Evolutionary conservation across 768 basidiomycete genomes (phyloP), one percentile per base, ranked within the genome.

Genomic region (Leccinum imitatum): DNA sequence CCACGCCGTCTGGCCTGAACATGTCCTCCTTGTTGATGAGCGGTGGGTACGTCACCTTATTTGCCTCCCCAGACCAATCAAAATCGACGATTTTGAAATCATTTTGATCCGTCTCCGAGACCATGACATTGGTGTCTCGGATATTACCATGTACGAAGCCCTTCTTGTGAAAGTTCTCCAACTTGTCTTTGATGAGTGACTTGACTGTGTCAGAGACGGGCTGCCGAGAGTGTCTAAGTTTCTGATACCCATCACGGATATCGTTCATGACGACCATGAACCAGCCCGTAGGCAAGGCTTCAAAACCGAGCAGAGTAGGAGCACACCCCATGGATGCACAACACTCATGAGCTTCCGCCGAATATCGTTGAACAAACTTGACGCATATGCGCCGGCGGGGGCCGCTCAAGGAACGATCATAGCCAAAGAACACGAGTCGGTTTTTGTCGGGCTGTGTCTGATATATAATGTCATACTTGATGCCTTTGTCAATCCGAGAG

Each of bases 201-300:
- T 48, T 25, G 17, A n/a, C 8, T 3, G 13, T 30, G 15, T 17
- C 15, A 21, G 27, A 4, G n/a, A n/a, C 17, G 6, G 6, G 4
- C 27, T 17, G 2, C 21, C 11, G 11, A 6, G 17, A 17, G 14
- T 1, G 33, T 33, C 0, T 33, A 13, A 10, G n/a, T 11, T 1
- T 27, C 30, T n/a, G 7, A 11, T 31, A n/a, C 6, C 11, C 2
- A 19, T 23, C n/a, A 3, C 23, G 25, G 11, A 46, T 21, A 17
- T 31, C 27, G n/a, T 75, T 71, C 74, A 77, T 76, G 41, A 74
- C 67, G 0, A 75, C 73, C 71, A 75, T 71, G 57, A 21, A 70
- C 69, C 67, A 72, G 25, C 71, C 69, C 17, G 69, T 73, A 44
- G 67, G 57, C 9, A 76, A 46, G 14, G 9, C 11, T 37, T 74